Conservation (phyloP, 148 eudicot genomes). For the Beta vulgaris region DNA sequence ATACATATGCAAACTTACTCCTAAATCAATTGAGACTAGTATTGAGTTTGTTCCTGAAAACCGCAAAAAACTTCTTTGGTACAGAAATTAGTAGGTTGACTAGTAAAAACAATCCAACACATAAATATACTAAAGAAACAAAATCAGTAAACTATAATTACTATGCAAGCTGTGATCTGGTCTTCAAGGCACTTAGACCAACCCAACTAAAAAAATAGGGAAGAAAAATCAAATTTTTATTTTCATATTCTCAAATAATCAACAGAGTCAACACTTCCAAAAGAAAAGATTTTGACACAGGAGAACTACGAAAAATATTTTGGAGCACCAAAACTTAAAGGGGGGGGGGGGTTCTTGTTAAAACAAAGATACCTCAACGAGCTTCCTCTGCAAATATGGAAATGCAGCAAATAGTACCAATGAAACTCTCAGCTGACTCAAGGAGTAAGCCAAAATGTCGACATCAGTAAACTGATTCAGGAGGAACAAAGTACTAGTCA, state of each 20-base stretch:
- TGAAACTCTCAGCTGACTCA: slow-evolving; percentile 70
- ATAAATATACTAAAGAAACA: background rate
- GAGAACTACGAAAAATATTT: background rate
- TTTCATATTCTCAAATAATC: background rate
- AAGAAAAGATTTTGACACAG: background rate
- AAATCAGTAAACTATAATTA: background rate
- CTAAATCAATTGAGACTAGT: background rate
- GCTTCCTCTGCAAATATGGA: slow-evolving; percentile 58
- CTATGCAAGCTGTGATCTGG: background rate
- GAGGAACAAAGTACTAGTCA: slow-evolving; percentile 74
- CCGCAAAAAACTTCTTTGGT: no score
- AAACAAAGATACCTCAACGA: slow-evolving; percentile 57
- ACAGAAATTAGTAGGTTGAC: background rate
- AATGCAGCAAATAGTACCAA: slow-evolving; percentile 70
- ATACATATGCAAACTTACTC: background rate
- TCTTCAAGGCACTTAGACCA: background rate
- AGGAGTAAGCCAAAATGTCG: slow-evolving; percentile 59
- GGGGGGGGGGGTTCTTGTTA: no score
- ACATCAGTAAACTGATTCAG: slow-evolving; percentile 74
- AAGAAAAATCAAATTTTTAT: no score
- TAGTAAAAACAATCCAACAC: background rate
- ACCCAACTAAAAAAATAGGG: background rate
- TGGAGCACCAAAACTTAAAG: background rate
- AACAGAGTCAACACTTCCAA: background rate
- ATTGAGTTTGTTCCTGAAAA: no score